Conservation (phyloP, 768 basidiomycete genomes). For the Lentinus tigrinus region DNA sequence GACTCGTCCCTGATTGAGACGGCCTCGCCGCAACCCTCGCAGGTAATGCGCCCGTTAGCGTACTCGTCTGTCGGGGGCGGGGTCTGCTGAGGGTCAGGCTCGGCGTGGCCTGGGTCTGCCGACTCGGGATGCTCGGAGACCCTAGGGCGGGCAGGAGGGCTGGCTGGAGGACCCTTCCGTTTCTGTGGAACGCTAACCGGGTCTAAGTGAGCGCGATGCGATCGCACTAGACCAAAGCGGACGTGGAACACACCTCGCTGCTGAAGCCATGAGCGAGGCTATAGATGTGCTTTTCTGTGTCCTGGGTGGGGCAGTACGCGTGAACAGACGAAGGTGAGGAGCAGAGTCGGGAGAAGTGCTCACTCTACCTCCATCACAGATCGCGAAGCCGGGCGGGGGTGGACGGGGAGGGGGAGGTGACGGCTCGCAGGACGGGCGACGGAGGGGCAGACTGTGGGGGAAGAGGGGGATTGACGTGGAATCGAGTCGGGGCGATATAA, state of each 20-base stretch:
- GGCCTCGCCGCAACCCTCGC: slow-evolving; percentile 58
- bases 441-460: slow-evolving; percentile 8
- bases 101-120: slow-evolving; percentile 1
- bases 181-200: slow-evolving; percentile 37
- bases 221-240: background rate
- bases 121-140: slow-evolving; percentile 2
- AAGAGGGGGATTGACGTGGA: slow-evolving; percentile 23
- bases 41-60: slow-evolving; percentile 62
- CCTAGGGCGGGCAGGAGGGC: slow-evolving; percentile 6
- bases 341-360: background rate
- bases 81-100: slow-evolving; percentile 4
- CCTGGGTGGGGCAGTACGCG: background rate
- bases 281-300: slow-evolving; percentile 9
- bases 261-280: slow-evolving; percentile 17
- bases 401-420: slow-evolving; percentile 3
- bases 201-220: background rate
- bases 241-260: slow-evolving; percentile 3
- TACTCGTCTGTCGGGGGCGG: slow-evolving; percentile 48
- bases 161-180: slow-evolving; percentile 35
- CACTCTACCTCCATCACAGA: slow-evolving; percentile 19
- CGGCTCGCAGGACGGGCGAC: slow-evolving; percentile 6
- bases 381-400: background rate
- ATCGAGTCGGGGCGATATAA: slow-evolving; percentile 24
- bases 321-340: background rate
- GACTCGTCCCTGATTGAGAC: slow-evolving; percentile 68